Base-by-base conservation (phyloP, 352 stramenopile species). In the Phytophthora citricola region DNA sequence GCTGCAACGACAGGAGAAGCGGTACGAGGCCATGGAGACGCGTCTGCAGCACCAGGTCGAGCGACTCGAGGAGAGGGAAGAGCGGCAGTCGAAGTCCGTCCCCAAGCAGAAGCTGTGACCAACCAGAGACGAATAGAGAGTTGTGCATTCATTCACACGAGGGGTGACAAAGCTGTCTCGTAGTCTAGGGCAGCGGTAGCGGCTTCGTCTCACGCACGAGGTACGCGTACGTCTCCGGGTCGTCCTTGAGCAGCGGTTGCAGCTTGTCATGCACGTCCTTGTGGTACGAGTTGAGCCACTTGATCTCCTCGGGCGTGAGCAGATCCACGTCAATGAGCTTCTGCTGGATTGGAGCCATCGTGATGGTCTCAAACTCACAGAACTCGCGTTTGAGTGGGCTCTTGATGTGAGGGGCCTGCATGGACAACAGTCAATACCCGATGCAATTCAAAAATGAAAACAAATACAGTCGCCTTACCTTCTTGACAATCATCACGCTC, bases 301-400 rank as follows among this genome's bases (percentile, higher is more conserved):
- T 80, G 39, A 98, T 78, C 75, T 99, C 97, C 20, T 87, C 73
- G 2, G 80, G 29, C 6, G 87, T 97, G 63, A 99, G 88, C 44
- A 99, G 73, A 29, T 79, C 77, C 26, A 87, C 50, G 65, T 99
- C 90, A 66, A 99, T 98, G 29, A 99, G 82, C 76, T 98, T 98
- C 58, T 93, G 97, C 78, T 99, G 94, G 73, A 99, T 99, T 20
- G 98, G 98, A 53, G 98, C 97, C 84, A 99, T 95, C 17, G 98
- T 99, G 51, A 99, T 87, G 47, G 93, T 98, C 57, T 97, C 86
- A 75, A 99, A 99, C 66, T 93, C 89, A 50, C 98, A 95, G 64
- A 98, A 99, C 53, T 97, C 79, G 80, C 93, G 58, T 48, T 88
- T 69, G 36, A 90, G 58, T 31, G 79, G 76, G 39, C 85, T 95